Conservation (phyloP, 2,329 filamentous ascomycete genomes). For the Tricladium varicosporioides region DNA sequence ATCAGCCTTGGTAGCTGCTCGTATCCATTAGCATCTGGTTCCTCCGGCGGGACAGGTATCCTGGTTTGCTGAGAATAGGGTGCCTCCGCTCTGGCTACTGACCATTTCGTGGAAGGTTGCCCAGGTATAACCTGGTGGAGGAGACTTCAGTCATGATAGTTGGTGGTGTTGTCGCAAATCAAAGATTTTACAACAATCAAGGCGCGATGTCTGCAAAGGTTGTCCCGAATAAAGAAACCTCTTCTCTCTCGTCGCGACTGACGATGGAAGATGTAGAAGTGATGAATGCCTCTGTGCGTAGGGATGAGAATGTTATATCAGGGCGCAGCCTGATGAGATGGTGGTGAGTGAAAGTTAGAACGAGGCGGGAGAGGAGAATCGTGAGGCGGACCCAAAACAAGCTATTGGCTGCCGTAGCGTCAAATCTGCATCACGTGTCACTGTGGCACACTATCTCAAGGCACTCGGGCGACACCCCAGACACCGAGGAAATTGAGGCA, state of each 20-base stretch:
- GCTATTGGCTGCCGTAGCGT: neutral
- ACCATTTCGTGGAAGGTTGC: conserved; percentile 96
- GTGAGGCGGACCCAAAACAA: neutral
- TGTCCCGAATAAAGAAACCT: neutral
- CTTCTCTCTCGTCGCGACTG: conserved; percentile 4
- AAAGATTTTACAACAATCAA: neutral
- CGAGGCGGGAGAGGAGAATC: neutral
- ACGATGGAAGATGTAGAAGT: conserved; percentile 1
- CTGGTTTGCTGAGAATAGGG: conserved; percentile 6
- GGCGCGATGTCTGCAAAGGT: neutral
- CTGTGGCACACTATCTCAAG: too few relatives aligned
- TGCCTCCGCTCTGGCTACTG: conserved; percentile 40
- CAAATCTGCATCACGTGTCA: neutral
- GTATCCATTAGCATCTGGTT: conserved; percentile 18
- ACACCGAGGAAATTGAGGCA: too few relatives aligned
- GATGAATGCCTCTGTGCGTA: neutral
- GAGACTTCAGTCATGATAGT: neutral
- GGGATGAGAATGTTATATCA: neutral
- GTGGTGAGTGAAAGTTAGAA: neutral
- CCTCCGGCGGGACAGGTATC: neutral
- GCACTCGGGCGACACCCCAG: too few relatives aligned
- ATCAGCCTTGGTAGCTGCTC: conserved; percentile 88
- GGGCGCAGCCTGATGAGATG: neutral
- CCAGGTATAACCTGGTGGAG: conserved; percentile 91
- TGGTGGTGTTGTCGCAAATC: neutral